Evolutionary conservation across 345 rosid genomes (phyloP), one percentile per base, ranked within the genome.

Genomic region (Angophora floribunda): DNA sequence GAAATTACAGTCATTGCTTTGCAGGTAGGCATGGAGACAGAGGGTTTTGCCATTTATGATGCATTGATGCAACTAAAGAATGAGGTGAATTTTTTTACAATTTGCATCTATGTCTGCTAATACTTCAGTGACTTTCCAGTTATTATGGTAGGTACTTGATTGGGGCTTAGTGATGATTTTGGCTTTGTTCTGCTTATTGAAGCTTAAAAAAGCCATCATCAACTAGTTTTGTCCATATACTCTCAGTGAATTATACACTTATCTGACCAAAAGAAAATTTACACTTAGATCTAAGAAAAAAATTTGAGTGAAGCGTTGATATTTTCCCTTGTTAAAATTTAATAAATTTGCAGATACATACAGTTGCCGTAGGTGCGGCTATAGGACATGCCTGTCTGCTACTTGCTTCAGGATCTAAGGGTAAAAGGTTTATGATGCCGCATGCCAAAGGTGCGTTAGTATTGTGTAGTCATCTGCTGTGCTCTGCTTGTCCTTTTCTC

Each of bases 31-130:
- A 92, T 94, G 96, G 99, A 97, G 93, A 88, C 96, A 13, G 98
- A 97, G 89, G 99, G 98, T 78, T 96, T 97, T 92, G 99, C 98
- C 6, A 96, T 97, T 82, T 95, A 96, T 91, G 99, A 97, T 88
- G 90, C 97, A 78, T 59, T 97, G 91, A 96, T 96, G 99, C 96
- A 94, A 47, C 70, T 95, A 55, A 89, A 95, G 85, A 93, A 91
- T 89, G 96, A 94, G 96, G 99, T 93, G 87, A 87, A 53, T 75
- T 19, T 75, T 36, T 49, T 75, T 9, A 9, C 82, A 75, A 36
- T 70, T 36, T 21, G 82, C 82, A 75, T 75, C 26, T 36, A 75
- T 75, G 49, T 41, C 45, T 75, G 47, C 44, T 36, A 75, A 75
- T 22, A 19, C 49, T 75, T 75, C 47, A 9, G 82, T 75, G 82